These are phyloP conservation scores for Trichoderma sp. DNA, from an alignment of 2,329 filamentous ascomycete species.

Conservation along the genomic window DNA sequence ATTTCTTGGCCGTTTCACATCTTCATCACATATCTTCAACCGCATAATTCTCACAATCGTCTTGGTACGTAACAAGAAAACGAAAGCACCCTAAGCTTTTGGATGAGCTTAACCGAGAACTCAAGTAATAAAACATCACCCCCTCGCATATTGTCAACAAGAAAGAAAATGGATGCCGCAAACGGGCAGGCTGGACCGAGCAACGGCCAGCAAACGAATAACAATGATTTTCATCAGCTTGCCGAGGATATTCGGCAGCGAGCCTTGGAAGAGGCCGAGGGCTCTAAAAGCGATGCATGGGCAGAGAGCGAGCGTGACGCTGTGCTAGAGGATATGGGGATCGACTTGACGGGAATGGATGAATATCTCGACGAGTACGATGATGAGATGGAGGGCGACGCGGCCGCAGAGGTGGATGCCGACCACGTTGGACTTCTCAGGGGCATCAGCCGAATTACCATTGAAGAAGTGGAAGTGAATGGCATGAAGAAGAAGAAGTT, in stretches of 20 bases:
- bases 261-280: conserved; percentile 28
- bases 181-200: conserved; percentile 25
- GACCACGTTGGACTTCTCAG: conserved; percentile 17
- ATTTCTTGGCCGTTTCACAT: background rate
- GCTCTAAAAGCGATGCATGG: conserved; percentile 3
- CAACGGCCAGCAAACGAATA: background rate
- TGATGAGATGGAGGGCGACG: background rate
- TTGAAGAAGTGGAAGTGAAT: conserved; percentile 22
- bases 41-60: background rate
- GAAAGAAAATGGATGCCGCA: background rate
- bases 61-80: background rate
- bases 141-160: background rate
- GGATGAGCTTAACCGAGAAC: background rate
- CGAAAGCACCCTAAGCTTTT: background rate
- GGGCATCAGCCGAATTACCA: conserved; percentile 17
- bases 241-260: conserved; percentile 31
- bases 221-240: conserved; percentile 27
- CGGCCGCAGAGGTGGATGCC: background rate
- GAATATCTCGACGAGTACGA: background rate
- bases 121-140: background rate
- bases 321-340: conserved; percentile 9
- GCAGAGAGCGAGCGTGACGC: background rate
- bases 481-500: conserved; percentile 33
- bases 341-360: conserved; percentile 1
- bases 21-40: background rate